These are phyloP conservation scores for Mycena floridula DNA, from an alignment of 768 basidiomycete species.

Conservation along the genomic window DNA sequence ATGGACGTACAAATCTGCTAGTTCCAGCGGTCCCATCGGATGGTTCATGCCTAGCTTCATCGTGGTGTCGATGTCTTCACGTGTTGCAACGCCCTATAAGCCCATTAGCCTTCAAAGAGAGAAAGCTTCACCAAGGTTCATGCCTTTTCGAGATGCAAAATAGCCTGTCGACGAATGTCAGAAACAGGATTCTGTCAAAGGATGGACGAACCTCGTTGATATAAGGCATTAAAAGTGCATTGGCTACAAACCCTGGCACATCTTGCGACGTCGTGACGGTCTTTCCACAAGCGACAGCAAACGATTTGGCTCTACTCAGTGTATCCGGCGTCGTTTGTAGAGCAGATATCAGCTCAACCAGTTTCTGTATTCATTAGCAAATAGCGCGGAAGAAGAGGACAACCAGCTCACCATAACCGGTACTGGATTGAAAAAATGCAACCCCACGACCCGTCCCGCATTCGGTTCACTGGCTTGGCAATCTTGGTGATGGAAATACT, in stretches of 20 bases:
- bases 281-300: conserved; percentile 88
- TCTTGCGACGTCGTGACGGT: conserved; percentile 89
- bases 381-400: neutral
- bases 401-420: conserved; percentile 76
- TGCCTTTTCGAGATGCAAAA: conserved; percentile 90
- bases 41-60: conserved; percentile 91
- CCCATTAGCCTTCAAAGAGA: neutral
- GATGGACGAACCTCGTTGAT: conserved; percentile 71
- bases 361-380: conserved; percentile 44
- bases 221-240: conserved; percentile 94
- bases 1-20: conserved; percentile 53
- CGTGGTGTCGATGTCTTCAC: conserved; percentile 94
- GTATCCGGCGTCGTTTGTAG: conserved; percentile 82
- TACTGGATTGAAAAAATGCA: conserved; percentile 97
- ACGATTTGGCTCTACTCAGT: conserved; percentile 68
- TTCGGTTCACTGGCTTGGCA: conserved; percentile 38
- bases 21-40: conserved; percentile 90
- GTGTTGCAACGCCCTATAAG: conserved; percentile 75
- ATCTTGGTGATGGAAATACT: conserved; percentile 95
- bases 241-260: conserved; percentile 93
- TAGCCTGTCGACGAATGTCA: conserved; percentile 47
- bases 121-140: neutral
- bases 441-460: conserved; percentile 33
- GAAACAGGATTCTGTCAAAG: conserved; percentile 3
- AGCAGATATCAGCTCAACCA: conserved; percentile 93